phyloP scores from a whole-genome alignment of 2,329 filamentous ascomycete species.

The Sarocladium kiliense region DNA sequence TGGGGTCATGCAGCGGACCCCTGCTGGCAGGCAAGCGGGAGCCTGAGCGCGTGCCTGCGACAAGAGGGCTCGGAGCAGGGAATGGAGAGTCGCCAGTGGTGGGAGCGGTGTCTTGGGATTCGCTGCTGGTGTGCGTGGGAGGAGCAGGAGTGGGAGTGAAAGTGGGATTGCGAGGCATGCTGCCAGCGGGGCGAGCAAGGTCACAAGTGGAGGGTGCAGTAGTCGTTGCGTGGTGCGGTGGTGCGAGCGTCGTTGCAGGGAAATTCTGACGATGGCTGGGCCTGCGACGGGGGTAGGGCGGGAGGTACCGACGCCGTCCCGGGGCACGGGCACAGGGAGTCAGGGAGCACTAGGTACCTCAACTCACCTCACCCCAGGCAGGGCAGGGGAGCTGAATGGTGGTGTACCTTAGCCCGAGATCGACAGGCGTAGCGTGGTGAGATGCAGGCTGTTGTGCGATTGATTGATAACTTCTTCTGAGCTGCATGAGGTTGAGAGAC shows the following conservation, averaged over 20 bases:
- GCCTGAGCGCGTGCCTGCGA: background rate
- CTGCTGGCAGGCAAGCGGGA: background rate
- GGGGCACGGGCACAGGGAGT: background rate
- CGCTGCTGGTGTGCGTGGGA: background rate
- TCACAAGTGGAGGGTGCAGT: slow-evolving; percentile 3
- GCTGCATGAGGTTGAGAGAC: background rate
- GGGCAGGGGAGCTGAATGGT: too few relatives aligned
- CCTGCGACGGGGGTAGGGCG: background rate
- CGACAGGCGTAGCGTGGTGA: too few relatives aligned
- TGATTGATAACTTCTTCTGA: background rate
- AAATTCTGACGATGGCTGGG: background rate
- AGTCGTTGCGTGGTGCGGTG: background rate
- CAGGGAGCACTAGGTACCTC: background rate
- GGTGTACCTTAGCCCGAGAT: too few relatives aligned
- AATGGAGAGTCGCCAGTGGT: background rate
- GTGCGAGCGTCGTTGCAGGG: background rate
- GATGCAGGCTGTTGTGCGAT: background rate
- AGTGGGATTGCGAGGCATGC: slow-evolving; percentile 7
- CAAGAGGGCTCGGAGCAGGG: background rate
- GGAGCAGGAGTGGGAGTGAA: slow-evolving; percentile 5
- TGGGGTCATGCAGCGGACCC: slow-evolving; percentile 7
- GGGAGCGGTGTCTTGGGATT: background rate
- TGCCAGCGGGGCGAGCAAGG: slow-evolving; percentile 3
- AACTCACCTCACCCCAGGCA: too few relatives aligned
- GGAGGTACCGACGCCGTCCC: slow-evolving; percentile 8